Percentiles rank a stretch among this genome's conserved stretches.
These are phyloP conservation scores for Plasmodium adleri DNA, from an alignment of 169 alveolate species.

Conservation along the genomic window DNA sequence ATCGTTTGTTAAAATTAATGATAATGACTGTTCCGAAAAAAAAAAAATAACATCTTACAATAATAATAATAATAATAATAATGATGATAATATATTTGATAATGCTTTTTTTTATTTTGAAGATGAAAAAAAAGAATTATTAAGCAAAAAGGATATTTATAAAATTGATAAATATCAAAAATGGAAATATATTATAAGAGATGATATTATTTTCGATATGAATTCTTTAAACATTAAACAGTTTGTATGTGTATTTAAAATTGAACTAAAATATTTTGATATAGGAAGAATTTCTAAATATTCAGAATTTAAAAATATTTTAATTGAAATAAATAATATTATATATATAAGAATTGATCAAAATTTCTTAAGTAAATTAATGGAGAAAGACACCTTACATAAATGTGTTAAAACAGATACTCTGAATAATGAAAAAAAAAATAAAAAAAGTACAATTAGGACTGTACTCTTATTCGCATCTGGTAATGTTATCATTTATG, in stretches of 20 bases:
- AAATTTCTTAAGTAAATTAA: constrained; percentile 47
- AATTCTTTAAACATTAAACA: constrained; percentile 30
- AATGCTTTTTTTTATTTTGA: neutral
- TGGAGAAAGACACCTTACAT: constrained; percentile 27
- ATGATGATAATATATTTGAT: neutral
- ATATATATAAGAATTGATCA: constrained; percentile 65
- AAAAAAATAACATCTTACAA: neutral
- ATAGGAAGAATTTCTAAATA: constrained; percentile 30
- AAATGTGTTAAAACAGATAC: constrained; percentile 18
- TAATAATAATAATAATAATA: neutral
- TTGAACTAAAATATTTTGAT: constrained; percentile 53
- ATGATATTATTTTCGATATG: constrained; percentile 59
- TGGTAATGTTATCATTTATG: constrained; percentile 56
- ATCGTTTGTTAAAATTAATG: neutral
- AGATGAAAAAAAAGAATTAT: neutral
- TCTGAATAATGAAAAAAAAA: neutral
- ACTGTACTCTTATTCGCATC: constrained; percentile 44
- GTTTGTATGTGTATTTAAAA: constrained; percentile 57
- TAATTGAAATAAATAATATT: constrained; percentile 61
- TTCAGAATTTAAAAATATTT: constrained; percentile 60
- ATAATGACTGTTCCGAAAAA: neutral
- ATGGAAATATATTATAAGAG: constrained; percentile 42
- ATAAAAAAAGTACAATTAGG: constrained; percentile 15
- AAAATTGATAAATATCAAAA: constrained; percentile 38
- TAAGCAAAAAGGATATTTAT: constrained; percentile 52